Evolutionary conservation across 2,329 filamentous ascomycete genomes (phyloP).

Genomic region (Pestalotiopsis sp.): DNA sequence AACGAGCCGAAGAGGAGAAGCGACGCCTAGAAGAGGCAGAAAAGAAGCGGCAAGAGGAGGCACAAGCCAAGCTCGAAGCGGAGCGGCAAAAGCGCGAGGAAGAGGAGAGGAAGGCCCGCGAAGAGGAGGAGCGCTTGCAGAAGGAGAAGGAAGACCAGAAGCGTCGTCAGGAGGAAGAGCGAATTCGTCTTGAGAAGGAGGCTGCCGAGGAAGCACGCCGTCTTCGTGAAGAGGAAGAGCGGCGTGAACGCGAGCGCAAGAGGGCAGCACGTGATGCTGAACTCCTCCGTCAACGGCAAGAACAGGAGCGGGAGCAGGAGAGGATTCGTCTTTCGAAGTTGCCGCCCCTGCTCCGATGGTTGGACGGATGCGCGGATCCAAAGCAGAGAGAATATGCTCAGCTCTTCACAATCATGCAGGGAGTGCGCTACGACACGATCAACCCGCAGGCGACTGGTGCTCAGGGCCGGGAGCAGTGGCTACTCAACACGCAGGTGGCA

Average conservation of each 20-base stretch:
- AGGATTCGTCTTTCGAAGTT: conserved; percentile 57
- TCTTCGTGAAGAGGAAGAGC: conserved; percentile 55
- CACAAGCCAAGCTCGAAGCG: conserved; percentile 22
- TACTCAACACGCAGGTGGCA: conserved; percentile 66
- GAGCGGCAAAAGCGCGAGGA: conserved; percentile 20
- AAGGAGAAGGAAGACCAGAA: conserved; percentile 40
- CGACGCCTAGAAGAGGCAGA: conserved; percentile 34
- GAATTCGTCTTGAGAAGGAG: conserved; percentile 49
- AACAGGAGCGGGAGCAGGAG: conserved; percentile 61
- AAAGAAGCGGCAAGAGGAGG: conserved; percentile 25
- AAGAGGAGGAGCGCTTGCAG: conserved; percentile 40
- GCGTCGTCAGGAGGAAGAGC: conserved; percentile 47
- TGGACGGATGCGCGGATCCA: conserved; percentile 55
- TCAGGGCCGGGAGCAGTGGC: conserved; percentile 66
- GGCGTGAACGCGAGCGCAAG: conserved; percentile 50
- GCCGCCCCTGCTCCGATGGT: conserved; percentile 63
- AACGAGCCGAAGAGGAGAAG: conserved; percentile 24
- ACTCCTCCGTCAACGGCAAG: conserved; percentile 51
- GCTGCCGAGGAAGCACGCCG: conserved; percentile 52
- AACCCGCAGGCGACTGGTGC: conserved; percentile 52
- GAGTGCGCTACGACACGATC: conserved; percentile 67
- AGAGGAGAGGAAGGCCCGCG: conserved; percentile 27
- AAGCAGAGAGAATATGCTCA: conserved; percentile 52
- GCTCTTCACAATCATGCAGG: conserved; percentile 59
- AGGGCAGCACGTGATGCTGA: conserved; percentile 52